These are phyloP conservation scores for Urostyla sp. DNA, from an alignment of 73 alveolate species.

Conservation along the genomic window DNA sequence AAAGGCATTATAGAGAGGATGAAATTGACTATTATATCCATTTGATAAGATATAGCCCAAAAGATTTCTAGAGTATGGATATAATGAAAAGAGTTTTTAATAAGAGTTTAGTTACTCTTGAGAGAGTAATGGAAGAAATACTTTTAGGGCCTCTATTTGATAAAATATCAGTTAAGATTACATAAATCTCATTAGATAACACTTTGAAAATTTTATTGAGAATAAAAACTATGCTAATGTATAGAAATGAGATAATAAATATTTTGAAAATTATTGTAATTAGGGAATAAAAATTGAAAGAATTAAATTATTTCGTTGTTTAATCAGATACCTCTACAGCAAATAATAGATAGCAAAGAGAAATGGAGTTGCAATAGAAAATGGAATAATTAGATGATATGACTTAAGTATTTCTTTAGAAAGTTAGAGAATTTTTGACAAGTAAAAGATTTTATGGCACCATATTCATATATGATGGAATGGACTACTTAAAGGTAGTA, in stretches of 20 bases:
- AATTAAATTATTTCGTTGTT: constrained; percentile 12
- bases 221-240: constrained; percentile 9
- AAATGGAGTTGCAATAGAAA: neutral
- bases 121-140: constrained; percentile 12
- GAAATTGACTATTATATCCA: constrained; percentile 46
- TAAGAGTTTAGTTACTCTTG: constrained; percentile 21
- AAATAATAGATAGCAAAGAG: constrained; percentile 22
- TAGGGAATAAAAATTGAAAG: neutral
- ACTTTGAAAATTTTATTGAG: constrained; percentile 33
- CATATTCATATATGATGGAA: constrained; percentile 21
- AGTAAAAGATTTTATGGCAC: neutral
- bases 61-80: constrained; percentile 6
- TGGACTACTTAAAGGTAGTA: constrained; percentile 29
- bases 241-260: neutral
- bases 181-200: constrained; percentile 12
- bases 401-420: neutral
- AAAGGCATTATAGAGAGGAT: neutral
- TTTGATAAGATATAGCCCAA: constrained; percentile 2
- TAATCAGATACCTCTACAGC: too few relatives aligned
- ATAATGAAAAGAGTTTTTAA: constrained; percentile 32
- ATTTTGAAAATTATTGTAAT: constrained; percentile 7
- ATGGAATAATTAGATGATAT: neutral
- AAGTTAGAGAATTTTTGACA: neutral
- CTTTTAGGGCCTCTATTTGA: constrained; percentile 28
- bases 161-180: constrained; percentile 3